Conservation (phyloP, 2,329 filamentous ascomycete genomes). For the Akanthomyces muscarius region DNA sequence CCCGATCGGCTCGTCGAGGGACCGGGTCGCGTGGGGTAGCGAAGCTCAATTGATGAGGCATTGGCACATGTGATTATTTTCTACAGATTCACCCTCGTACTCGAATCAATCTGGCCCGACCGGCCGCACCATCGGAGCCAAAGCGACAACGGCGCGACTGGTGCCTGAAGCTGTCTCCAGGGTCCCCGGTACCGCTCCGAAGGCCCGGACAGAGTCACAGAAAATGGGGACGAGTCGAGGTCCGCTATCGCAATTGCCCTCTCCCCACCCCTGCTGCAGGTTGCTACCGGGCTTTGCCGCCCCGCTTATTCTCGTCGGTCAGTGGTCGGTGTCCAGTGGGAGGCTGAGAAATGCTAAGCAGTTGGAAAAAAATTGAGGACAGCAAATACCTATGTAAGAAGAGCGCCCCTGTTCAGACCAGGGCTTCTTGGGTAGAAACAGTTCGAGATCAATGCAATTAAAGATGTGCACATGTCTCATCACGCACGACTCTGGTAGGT, state of each 20-base stretch:
- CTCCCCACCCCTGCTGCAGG: neutral
- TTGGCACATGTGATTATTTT: too few relatives aligned
- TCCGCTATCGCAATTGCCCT: slow-evolving; percentile 8
- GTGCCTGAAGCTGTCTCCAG: too few relatives aligned
- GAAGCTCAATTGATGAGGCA: too few relatives aligned
- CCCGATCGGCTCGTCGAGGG: too few relatives aligned
- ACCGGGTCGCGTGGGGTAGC: too few relatives aligned
- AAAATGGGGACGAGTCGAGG: neutral
- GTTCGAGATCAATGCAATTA: too few relatives aligned
- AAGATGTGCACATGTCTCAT: too few relatives aligned
- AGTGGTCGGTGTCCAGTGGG: neutral
- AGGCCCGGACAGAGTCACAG: slow-evolving; percentile 7
- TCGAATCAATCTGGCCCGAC: too few relatives aligned
- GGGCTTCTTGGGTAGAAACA: too few relatives aligned
- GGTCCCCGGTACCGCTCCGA: slow-evolving; percentile 14
- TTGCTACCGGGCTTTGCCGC: neutral
- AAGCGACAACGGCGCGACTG: neutral
- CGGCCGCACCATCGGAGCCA: neutral
- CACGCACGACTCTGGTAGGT: neutral
- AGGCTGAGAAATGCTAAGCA: slow-evolving; percentile 2
- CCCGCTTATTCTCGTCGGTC: neutral
- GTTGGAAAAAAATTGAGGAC: neutral
- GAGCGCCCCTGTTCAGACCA: too few relatives aligned
- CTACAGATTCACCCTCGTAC: too few relatives aligned
- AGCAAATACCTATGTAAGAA: too few relatives aligned